Evolutionary conservation across 2,329 filamentous ascomycete genomes (phyloP), one percentile per base, ranked within the genome.

Genomic region (Ophioceras dolichostomum): DNA sequence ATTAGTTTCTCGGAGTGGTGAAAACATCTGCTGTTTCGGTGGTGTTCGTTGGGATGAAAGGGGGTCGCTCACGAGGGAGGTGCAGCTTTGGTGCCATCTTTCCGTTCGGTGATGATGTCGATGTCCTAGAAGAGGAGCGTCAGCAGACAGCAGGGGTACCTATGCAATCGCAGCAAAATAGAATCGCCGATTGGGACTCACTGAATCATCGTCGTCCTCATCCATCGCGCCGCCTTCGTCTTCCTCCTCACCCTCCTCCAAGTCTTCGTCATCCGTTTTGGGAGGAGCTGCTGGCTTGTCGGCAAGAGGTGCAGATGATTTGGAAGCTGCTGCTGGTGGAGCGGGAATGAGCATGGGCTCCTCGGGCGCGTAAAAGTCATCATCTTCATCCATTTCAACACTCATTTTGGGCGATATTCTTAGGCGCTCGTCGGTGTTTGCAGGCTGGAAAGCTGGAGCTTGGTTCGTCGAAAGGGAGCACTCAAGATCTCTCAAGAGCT

Each of bases 61-160:
- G 8, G 31, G 5, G 18, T 28, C 14, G 59, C 73, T 47, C 60
- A 78, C 74, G 66, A 59, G 44, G 73, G 68, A 36, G 74, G 70
- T 36, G 69, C 66, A 39, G 74, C 64, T 42, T 73, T 76, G 39
- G 69, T 66, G 50, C 73, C 73, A 48, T 80, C 76, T 61, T 77
- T 79, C 41, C 73, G 65, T 51, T 79, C 76, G 16, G 71, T 79
- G 49, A 80, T 76, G 47, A 80, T 80, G 45, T 80, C 76, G 50
- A 80, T 76, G 43, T 80, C 76, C 70, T 79, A 41, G 4, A 36
- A 14, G 34, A 35, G 39, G 18, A n/a, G n/a, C n/a, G n/a, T n/a
- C n/a, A n/a, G n/a, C n/a, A n/a, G n/a, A n/a, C n/a, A n/a, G n/a
- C n/a, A n/a, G n/a, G n/a, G n/a, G n/a, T n/a, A n/a, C n/a, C n/a